Percentiles rank a stretch among this genome's conserved stretches.
Conservation (phyloP, 2,329 filamentous ascomycete species). For the Bretziella fagacearum region DNA sequence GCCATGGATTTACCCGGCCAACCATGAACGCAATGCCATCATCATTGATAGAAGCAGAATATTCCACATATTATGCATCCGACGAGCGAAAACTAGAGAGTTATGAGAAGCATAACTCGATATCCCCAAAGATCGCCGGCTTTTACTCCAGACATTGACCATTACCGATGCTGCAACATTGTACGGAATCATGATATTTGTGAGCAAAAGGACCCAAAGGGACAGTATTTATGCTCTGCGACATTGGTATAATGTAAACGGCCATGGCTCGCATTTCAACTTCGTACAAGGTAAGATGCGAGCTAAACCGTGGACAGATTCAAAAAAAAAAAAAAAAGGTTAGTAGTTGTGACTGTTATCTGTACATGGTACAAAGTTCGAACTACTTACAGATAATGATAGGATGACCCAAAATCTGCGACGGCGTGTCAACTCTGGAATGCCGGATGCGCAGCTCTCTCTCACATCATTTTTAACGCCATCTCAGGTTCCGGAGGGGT, state of each 20-base stretch:
- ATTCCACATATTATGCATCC: neutral
- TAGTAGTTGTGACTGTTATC: neutral
- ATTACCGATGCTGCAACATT: neutral
- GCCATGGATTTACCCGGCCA: neutral
- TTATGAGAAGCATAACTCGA: constrained; percentile 7
- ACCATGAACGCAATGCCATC: neutral
- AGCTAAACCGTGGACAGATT: neutral
- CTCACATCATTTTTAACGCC: too few relatives aligned
- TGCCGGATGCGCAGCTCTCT: too few relatives aligned
- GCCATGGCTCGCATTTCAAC: constrained; percentile 1
- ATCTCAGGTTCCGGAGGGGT: neutral
- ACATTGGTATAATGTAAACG: neutral
- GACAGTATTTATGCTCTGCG: neutral
- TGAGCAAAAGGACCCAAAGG: neutral
- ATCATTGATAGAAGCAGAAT: neutral
- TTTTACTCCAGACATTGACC: constrained; percentile 5
- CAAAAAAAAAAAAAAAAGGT: neutral
- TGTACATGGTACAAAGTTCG: neutral
- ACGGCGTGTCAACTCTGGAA: neutral
- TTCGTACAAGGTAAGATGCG: neutral
- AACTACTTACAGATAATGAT: neutral
- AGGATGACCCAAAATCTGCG: neutral
- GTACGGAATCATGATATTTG: neutral
- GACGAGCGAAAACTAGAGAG: neutral
- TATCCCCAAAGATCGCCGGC: constrained; percentile 7